A percentile compares a stretch with the other conserved stretches of the same genome.
These are phyloP conservation scores for Penicillium lividum DNA, from an alignment of 495 filamentous ascomycete genomes.

Conservation along the genomic window DNA sequence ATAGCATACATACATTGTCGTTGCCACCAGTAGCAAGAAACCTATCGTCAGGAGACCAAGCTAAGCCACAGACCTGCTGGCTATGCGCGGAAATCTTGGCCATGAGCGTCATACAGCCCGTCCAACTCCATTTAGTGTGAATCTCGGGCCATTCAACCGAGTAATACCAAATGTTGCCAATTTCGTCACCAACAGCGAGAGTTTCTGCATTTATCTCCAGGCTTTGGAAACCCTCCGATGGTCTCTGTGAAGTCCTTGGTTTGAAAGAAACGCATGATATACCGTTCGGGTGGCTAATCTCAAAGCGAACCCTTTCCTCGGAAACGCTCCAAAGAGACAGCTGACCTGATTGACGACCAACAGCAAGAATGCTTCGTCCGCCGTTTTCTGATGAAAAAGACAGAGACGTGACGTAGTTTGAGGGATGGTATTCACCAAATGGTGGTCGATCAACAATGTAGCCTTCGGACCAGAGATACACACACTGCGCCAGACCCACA, in stretches of 20 bases:
- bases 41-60: slow-evolving; percentile 78
- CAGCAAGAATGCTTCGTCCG: slow-evolving; percentile 76
- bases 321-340: slow-evolving; percentile 62
- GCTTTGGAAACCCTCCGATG: slow-evolving; percentile 39
- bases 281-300: slow-evolving; percentile 65
- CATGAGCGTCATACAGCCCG: slow-evolving; percentile 73
- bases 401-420: slow-evolving; percentile 74
- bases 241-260: slow-evolving; percentile 43
- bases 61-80: slow-evolving; percentile 89
- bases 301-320: slow-evolving; percentile 67
- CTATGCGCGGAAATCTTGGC: slow-evolving; percentile 76
- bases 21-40: slow-evolving; percentile 89
- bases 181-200: slow-evolving; percentile 83
- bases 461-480: slow-evolving; percentile 89
- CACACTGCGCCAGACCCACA: slow-evolving; percentile 75
- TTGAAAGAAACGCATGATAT: slow-evolving; percentile 78
- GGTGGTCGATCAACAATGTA: slow-evolving; percentile 53
- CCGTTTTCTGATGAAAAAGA: slow-evolving; percentile 85
- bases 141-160: slow-evolving; percentile 78
- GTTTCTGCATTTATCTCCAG: slow-evolving; percentile 60
- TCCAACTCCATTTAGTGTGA: slow-evolving; percentile 60
- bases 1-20: slow-evolving; percentile 85
- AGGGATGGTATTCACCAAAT: slow-evolving; percentile 38
- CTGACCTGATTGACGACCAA: slow-evolving; percentile 72
- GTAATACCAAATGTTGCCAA: slow-evolving; percentile 86